Percentiles rank a stretch among this genome's conserved stretches.
Conservation (phyloP, 2,329 filamentous ascomycete genomes). For the Clonostachys sp. region DNA sequence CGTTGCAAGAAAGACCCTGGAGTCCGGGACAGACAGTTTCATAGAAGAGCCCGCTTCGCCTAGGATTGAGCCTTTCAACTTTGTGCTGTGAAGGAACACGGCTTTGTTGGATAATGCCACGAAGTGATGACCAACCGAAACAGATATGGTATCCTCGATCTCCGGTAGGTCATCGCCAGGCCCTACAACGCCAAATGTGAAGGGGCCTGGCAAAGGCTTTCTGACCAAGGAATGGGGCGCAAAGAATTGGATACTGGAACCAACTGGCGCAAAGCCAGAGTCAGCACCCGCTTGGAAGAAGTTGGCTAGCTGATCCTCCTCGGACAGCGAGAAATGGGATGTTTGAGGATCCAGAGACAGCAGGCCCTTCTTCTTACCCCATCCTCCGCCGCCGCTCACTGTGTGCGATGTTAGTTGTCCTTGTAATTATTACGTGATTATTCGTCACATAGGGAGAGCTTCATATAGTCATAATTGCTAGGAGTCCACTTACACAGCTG, state of each 20-base stretch:
- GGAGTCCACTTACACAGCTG: conserved; percentile 28
- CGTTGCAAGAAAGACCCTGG: conserved; percentile 9
- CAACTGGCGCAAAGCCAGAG: conserved; percentile 53
- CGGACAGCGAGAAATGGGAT: conserved; percentile 35
- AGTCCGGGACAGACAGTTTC: conserved; percentile 27
- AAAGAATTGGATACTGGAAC: conserved; percentile 65
- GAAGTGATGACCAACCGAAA: conserved; percentile 34
- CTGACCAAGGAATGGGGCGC: conserved; percentile 15
- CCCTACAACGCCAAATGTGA: not conserved
- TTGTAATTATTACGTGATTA: no score
- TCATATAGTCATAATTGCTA: no score
- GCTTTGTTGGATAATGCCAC: conserved; percentile 60
- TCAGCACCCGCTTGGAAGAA: conserved; percentile 39
- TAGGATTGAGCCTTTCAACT: no score
- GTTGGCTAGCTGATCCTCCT: conserved; percentile 46
- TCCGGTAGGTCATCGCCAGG: not conserved
- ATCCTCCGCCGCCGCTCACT: conserved; percentile 80
- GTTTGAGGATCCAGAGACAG: conserved; percentile 72
- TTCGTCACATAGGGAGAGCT: no score
- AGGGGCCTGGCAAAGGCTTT: not conserved
- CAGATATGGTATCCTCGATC: not conserved
- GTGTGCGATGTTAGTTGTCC: not conserved
- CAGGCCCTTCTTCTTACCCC: conserved; percentile 76
- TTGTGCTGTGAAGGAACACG: conserved; percentile 25
- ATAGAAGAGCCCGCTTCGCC: no score